A percentile compares a stretch with the other conserved stretches of the same genome.
Conservation (phyloP, 2,329 filamentous ascomycete genomes). For the Ophioceras dolichostomum region DNA sequence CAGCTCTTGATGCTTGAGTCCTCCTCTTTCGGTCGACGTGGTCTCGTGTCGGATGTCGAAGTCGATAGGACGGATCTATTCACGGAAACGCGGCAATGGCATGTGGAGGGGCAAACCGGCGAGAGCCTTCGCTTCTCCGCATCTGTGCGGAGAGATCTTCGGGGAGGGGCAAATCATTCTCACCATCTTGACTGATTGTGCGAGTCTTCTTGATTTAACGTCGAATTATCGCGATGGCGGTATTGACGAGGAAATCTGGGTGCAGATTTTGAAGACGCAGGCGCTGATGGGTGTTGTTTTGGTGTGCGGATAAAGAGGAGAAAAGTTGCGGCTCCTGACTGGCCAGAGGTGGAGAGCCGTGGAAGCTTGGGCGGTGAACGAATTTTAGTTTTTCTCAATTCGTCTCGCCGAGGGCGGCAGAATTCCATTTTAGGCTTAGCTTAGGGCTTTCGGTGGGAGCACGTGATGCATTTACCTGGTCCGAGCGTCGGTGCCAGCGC, state of each 20-base stretch:
- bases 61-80: too few species aligned
- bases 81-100: too few species aligned
- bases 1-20: too few species aligned
- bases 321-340: constrained; percentile 21
- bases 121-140: too few species aligned
- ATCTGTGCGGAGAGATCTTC: too few species aligned
- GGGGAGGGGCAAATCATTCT: too few species aligned
- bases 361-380: too few species aligned
- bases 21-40: not conserved
- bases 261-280: constrained; percentile 42
- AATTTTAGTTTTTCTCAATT: constrained; percentile 3
- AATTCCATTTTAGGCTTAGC: not conserved
- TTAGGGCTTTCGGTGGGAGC: not conserved
- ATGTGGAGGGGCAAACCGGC: too few species aligned
- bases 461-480: not conserved
- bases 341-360: constrained; percentile 19
- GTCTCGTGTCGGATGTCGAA: not conserved
- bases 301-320: constrained; percentile 24
- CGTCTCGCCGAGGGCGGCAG: not conserved
- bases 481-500: not conserved
- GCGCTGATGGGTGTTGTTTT: constrained; percentile 5
- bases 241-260: constrained; percentile 40
- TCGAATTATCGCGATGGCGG: constrained; percentile 30
- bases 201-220: constrained; percentile 22
- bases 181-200: constrained; percentile 61